phyloP scores from a whole-genome alignment of 2,329 filamentous ascomycete genomes.

The Talaromyces sp. region DNA sequence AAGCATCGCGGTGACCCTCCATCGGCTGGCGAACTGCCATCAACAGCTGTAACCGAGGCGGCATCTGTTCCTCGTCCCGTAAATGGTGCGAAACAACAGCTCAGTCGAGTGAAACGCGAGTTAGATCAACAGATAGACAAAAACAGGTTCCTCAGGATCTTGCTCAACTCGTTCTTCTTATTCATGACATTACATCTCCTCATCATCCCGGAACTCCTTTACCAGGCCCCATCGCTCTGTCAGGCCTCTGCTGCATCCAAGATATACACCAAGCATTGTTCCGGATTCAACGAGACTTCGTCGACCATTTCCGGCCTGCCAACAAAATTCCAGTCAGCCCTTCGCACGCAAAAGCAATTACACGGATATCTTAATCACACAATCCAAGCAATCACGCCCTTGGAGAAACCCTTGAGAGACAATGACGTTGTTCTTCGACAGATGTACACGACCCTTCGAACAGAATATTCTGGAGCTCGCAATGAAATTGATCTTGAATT shows the following conservation, averaged over 20 bases:
- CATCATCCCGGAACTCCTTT: conserved; percentile 8
- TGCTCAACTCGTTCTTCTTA: conserved; percentile 6
- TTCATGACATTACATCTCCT: conserved; percentile 8
- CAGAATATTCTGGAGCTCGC: conserved; percentile 22
- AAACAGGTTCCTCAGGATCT: conserved; percentile 1
- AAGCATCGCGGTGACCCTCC: background rate
- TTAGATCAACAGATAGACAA: background rate
- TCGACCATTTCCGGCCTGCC: background rate
- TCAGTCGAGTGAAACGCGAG: background rate
- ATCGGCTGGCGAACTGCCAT: background rate
- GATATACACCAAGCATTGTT: conserved; percentile 3
- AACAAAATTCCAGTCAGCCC: conserved; percentile 1
- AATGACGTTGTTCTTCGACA: conserved; percentile 16
- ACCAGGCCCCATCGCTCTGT: conserved; percentile 7
- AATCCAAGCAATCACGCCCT: conserved; percentile 3
- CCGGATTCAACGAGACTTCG: background rate
- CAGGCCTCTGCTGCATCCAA: conserved; percentile 1
- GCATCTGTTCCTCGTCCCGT: background rate
- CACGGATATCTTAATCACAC: conserved; percentile 6
- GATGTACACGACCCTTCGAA: conserved; percentile 22
- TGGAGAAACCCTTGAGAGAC: conserved; percentile 4
- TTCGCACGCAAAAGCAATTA: conserved; percentile 7
- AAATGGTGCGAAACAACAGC: background rate
- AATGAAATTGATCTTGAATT: conserved; percentile 35
- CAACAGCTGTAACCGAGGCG: background rate